Base-by-base conservation (phyloP, 176 grass and related monocot genomes). In the Bolboschoenus planiculmis region DNA sequence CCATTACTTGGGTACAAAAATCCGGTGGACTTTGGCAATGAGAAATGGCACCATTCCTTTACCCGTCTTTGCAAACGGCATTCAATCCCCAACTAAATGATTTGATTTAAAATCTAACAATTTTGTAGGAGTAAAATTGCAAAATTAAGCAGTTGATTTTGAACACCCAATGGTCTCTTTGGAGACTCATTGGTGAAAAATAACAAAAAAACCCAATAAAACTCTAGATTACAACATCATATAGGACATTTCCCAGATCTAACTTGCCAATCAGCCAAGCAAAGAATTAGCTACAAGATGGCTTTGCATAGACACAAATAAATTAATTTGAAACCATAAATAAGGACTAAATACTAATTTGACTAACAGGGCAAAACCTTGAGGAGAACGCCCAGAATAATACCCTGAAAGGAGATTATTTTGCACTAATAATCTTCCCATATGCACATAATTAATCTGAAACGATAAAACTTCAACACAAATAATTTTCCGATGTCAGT, bases 281-380 rank as follows among this genome's bases (percentile, higher is more conserved):
- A 80, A 82, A 65, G 58, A 82, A 65, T 82, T 82, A 82, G 60
- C 54, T 82, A 82, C 80, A 82, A 82, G 48, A 82, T 66, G 80
- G 80, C 80, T 82, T 74, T 82, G 58, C 80, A 46, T 50, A 65
- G 21, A 63, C 37, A 46, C 56, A 31, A 60, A 82, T 46, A 82
- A 82, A 82, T 61, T 53, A 77, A 77, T 53, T 53, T 44, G 27
- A 53, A 60, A 80, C 56, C 56, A 82, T 50, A 43, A 64, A 81
- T 29, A 82, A 65, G 24, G 27, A 34, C 80, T 33, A 82, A 47
- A 82, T 60, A 63, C 80, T 82, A 65, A 46, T 21, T 61, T 46
- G 29, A 66, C 39, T 66, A 82, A 65, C 58, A 82, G 42, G 57
- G 58, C 80, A 82, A 82, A 82, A 82, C 50, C 13, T 65, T 51